A percentile compares a stretch with the other conserved stretches of the same genome.
These are phyloP conservation scores for Claviceps purpurea DNA, from an alignment of 2,329 filamentous ascomycete genomes.

Conservation along the genomic window DNA sequence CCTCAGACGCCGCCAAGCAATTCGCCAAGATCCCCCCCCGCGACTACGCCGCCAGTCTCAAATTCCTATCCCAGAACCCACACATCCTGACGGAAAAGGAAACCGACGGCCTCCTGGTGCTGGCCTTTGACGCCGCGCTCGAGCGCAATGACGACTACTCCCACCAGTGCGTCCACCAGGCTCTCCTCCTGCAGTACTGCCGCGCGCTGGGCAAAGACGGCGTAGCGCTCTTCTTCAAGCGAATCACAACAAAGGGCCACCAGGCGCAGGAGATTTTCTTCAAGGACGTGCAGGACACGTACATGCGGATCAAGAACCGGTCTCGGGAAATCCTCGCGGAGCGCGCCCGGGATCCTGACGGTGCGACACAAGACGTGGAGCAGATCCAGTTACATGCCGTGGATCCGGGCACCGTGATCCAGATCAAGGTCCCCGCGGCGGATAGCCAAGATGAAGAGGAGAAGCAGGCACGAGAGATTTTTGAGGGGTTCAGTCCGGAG, in stretches of 20 bases:
- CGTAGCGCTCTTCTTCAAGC: conserved; percentile 87
- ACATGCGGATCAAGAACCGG: conserved; percentile 65
- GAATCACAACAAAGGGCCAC: conserved; percentile 79
- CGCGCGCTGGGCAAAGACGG: conserved; percentile 78
- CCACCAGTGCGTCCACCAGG: conserved; percentile 84
- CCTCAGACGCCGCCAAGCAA: conserved; percentile 62
- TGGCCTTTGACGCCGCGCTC: conserved; percentile 82
- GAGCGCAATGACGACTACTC: conserved; percentile 64
- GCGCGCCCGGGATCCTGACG: conserved; percentile 31
- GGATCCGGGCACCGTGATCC: conserved; percentile 82
- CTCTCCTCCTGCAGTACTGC: conserved; percentile 86
- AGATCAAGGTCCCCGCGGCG: conserved; percentile 65
- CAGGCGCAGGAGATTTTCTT: conserved; percentile 83
- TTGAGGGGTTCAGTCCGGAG: conserved; percentile 69
- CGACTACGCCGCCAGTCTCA: conserved; percentile 59
- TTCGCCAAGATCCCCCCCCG: conserved; percentile 68
- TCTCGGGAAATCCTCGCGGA: conserved; percentile 55
- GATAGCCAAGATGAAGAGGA: conserved; percentile 52
- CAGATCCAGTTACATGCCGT: conserved; percentile 97
- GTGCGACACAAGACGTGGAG: conserved; percentile 48
- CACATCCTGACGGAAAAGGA: conserved; percentile 71
- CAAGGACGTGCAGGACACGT: conserved; percentile 86
- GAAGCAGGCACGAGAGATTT: conserved; percentile 57
- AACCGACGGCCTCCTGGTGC: conserved; percentile 77
- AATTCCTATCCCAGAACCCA: conserved; percentile 69